Evolutionary conservation across 1,284 basidiomycete genomes (phyloP).

Genomic region (Puccinia triticina): DNA sequence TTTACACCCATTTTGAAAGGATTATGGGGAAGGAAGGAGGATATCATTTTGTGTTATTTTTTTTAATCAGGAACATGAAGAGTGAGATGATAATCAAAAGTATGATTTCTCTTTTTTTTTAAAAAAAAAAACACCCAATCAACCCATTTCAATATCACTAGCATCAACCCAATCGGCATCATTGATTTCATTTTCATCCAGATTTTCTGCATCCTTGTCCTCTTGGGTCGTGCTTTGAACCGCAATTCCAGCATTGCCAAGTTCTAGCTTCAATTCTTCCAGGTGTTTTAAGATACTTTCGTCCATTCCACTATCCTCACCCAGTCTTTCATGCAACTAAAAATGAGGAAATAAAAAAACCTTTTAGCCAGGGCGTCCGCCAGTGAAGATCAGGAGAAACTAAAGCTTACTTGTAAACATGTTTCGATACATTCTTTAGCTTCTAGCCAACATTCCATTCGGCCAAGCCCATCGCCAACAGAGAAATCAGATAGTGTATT

Average conservation of each 20-base stretch:
- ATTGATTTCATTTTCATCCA: slow-evolving; percentile 9
- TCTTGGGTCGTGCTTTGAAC: background rate
- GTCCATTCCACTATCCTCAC: slow-evolving; percentile 73
- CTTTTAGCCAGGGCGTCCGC: background rate
- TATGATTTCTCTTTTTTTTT: background rate
- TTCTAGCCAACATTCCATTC: slow-evolving; percentile 79
- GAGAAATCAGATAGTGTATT: slow-evolving; percentile 63
- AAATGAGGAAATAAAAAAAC: slow-evolving; percentile 1
- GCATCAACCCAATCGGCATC: slow-evolving; percentile 48
- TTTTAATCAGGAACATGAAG: too few relatives aligned
- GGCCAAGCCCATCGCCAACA: slow-evolving; percentile 66
- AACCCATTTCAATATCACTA: slow-evolving; percentile 46
- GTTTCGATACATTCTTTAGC: slow-evolving; percentile 79
- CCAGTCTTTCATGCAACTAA: slow-evolving; percentile 67
- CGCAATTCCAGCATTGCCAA: slow-evolving; percentile 71
- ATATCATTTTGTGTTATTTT: too few relatives aligned
- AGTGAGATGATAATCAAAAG: too few relatives aligned
- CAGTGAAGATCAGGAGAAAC: background rate
- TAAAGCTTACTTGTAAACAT: slow-evolving; percentile 71
- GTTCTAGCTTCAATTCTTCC: slow-evolving; percentile 71
- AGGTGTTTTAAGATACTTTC: slow-evolving; percentile 77
- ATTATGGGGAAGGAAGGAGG: too few relatives aligned
- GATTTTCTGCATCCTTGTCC: background rate
- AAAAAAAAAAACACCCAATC: background rate
- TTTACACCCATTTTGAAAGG: too few relatives aligned